phyloP scores from a whole-genome alignment of 441 rosid species.

The Viola pubescens region DNA sequence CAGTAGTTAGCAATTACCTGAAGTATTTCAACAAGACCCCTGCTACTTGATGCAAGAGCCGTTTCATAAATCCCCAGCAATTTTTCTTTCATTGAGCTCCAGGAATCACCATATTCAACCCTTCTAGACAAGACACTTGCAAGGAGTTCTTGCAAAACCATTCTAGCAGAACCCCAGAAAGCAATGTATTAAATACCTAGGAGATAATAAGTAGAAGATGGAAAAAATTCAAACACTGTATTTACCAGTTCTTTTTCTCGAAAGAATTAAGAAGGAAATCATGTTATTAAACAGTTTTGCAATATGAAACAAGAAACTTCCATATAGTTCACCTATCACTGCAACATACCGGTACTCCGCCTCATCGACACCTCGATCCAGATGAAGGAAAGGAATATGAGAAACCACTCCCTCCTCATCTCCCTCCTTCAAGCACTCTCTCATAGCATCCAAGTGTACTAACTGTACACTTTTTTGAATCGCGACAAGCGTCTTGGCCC shows the following conservation, averaged over 20 bases:
- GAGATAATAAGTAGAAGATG: background rate
- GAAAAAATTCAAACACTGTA: too few species aligned
- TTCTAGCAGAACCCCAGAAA: conserved; percentile 39
- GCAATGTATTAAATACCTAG: conserved; percentile 11
- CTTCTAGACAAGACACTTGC: conserved; percentile 53
- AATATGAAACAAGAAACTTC: too few species aligned
- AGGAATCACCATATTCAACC: conserved; percentile 49
- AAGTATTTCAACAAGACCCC: conserved; percentile 57
- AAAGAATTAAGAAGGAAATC: background rate
- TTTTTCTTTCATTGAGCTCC: conserved; percentile 52
- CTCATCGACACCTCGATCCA: conserved; percentile 61
- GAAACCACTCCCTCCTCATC: conserved; percentile 52
- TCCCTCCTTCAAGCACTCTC: conserved; percentile 32
- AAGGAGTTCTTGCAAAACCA: conserved; percentile 65
- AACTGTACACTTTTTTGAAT: conserved; percentile 59
- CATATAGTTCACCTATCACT: background rate
- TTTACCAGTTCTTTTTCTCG: background rate
- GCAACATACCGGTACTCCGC: conserved; percentile 55
- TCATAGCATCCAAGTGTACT: conserved; percentile 68
- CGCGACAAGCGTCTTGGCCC: conserved; percentile 39
- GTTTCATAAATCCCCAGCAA: conserved; percentile 56
- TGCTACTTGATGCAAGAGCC: conserved; percentile 69
- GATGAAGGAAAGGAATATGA: conserved; percentile 58
- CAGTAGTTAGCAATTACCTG: conserved; percentile 37
- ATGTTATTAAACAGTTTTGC: background rate